These are phyloP conservation scores for Ceratobasidium sp. DNA, from an alignment of 1,284 basidiomycete genomes.

Conservation along the genomic window DNA sequence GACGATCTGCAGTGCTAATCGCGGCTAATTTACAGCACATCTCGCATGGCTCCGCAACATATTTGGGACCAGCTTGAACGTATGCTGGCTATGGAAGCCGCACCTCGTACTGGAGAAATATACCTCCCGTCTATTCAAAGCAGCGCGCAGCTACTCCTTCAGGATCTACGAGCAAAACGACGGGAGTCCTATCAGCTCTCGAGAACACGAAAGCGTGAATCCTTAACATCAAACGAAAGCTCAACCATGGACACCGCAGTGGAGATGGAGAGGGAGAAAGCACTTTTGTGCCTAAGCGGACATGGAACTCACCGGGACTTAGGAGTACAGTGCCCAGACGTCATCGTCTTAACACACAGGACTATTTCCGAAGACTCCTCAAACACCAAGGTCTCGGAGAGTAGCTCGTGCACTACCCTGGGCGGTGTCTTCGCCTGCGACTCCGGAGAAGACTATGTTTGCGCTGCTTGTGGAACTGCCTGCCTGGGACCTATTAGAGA, in stretches of 20 bases:
- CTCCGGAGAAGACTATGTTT: background rate
- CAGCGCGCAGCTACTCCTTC: background rate
- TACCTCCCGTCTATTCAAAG: conserved; percentile 3
- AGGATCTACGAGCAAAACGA: conserved; percentile 15
- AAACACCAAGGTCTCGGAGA: background rate
- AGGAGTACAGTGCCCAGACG: background rate
- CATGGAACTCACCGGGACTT: background rate
- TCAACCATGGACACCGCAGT: background rate
- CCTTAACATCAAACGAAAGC: background rate
- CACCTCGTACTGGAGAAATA: background rate
- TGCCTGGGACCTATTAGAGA: background rate
- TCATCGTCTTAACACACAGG: background rate
- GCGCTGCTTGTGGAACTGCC: conserved; percentile 7
- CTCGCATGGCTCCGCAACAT: background rate
- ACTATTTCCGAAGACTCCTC: background rate
- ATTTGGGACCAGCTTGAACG: background rate
- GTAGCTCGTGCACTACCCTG: background rate
- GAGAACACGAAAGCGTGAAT: background rate
- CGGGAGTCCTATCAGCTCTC: conserved; percentile 12
- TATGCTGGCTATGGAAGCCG: background rate
- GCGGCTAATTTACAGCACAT: background rate
- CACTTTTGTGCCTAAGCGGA: background rate
- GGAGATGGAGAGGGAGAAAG: background rate
- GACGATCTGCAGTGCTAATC: background rate
- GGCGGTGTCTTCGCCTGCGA: background rate